Conservation (phyloP, 768 basidiomycete species). For the Mrakia blollopis region DNA sequence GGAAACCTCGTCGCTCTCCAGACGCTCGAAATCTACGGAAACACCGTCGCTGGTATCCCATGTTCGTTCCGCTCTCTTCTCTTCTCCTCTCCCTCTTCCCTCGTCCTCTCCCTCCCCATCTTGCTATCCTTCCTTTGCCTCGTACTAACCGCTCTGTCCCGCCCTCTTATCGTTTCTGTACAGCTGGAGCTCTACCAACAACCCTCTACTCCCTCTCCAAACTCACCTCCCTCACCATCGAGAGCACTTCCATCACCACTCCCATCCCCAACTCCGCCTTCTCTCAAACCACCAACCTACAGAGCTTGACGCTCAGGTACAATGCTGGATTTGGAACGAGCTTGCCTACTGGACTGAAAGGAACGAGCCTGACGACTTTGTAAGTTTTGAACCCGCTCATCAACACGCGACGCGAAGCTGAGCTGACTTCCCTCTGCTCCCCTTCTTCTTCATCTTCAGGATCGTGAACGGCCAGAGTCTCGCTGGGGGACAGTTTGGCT, state of each 20-base stretch:
- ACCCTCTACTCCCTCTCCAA: constrained; percentile 35
- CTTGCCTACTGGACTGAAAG: constrained; percentile 38
- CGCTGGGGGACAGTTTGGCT: constrained; percentile 34
- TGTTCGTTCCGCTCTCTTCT: constrained; percentile 36
- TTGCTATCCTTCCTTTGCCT: neutral
- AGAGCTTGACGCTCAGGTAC: constrained; percentile 40
- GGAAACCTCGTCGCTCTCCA: constrained; percentile 41
- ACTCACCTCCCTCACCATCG: constrained; percentile 41
- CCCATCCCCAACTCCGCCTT: constrained; percentile 36
- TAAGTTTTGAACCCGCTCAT: constrained; percentile 30
- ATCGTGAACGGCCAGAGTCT: constrained; percentile 43
- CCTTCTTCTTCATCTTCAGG: constrained; percentile 26
- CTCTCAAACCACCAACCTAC: constrained; percentile 34
- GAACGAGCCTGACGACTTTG: constrained; percentile 37
- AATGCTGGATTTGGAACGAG: constrained; percentile 41
- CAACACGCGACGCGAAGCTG: neutral
- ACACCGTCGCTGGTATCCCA: constrained; percentile 38
- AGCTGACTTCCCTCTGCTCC: neutral
- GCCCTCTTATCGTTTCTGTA: neutral
- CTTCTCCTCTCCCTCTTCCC: neutral
- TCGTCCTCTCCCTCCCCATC: neutral
- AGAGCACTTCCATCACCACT: constrained; percentile 41
- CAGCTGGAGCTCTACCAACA: constrained; percentile 42
- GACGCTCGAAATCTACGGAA: constrained; percentile 40
- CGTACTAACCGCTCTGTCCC: neutral